Evolutionary conservation across 257 asterid species (phyloP).

Genomic region (Vinca minor): DNA sequence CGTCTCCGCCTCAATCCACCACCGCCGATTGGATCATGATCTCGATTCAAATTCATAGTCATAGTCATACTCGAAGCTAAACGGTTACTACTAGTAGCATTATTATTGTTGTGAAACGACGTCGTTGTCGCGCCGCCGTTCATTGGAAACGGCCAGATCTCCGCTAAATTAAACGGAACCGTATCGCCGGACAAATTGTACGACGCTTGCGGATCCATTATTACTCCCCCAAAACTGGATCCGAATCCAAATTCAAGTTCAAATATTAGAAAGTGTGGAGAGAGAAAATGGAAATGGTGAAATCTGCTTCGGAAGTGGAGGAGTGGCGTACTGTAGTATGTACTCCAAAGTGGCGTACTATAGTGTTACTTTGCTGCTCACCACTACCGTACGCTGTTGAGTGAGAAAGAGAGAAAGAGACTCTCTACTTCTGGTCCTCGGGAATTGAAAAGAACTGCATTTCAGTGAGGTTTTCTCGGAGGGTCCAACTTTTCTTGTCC

Average conservation of each 20-base stretch:
- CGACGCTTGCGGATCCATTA: slow-evolving; percentile 31
- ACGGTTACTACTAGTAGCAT: slow-evolving; percentile 8
- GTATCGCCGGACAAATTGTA: slow-evolving; percentile 19
- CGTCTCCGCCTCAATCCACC: slow-evolving; percentile 23
- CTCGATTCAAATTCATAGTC: slow-evolving; percentile 6
- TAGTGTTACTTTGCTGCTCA: slow-evolving; percentile 6
- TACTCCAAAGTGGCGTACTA: slow-evolving; percentile 21
- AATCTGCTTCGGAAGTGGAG: neutral
- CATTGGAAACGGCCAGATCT: slow-evolving; percentile 37
- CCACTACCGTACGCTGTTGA: slow-evolving; percentile 6
- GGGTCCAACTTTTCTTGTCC: slow-evolving; percentile 25
- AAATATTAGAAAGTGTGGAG: neutral
- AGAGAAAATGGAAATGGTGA: neutral
- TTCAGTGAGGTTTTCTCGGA: slow-evolving; percentile 24
- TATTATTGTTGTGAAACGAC: slow-evolving; percentile 18
- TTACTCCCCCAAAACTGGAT: slow-evolving; percentile 6
- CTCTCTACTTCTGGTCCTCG: slow-evolving; percentile 13
- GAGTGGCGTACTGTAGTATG: slow-evolving; percentile 11
- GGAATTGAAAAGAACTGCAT: slow-evolving; percentile 33
- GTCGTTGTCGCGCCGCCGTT: slow-evolving; percentile 10
- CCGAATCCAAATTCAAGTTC: slow-evolving; percentile 1
- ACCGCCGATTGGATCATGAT: slow-evolving; percentile 22
- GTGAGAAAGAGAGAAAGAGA: neutral
- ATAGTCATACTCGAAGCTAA: slow-evolving; percentile 12
- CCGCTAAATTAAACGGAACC: slow-evolving; percentile 23